Base-by-base conservation (phyloP, 2,329 filamentous ascomycete genomes). In the Bipolaris victoriae region DNA sequence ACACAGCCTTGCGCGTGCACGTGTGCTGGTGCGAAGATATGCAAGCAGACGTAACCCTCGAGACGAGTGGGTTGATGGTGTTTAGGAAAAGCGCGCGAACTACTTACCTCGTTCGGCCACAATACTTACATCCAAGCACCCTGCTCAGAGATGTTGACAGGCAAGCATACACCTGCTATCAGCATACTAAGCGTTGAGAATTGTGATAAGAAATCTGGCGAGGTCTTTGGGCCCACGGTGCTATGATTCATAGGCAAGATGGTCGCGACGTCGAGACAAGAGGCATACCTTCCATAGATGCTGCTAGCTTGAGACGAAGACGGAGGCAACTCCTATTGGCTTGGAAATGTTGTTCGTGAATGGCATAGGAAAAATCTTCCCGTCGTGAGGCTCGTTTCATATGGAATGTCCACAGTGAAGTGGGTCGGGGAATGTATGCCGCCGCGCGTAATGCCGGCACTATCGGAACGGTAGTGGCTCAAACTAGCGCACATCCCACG, bases 381-480 rank as follows among this genome's bases (percentile, higher is more conserved):
- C 9, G 33, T 24, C 9, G 18, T 24, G 7, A 13, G 46, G 9
- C 33, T 26, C 46, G 46, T 39, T 49, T 39, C 46, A 49, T 5
- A 37, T 39, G 45, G 15, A 10, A 26, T 39, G 20, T 7, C 33
- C 33, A 36, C 33, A 9, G 44, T 13, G 29, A 45, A 47, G 31
- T 39, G 46, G 46, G 46, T 6, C 33, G 46, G 46, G 31, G 46
- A 36, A 36, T 24, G 6, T 36, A 26, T 37, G 35, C 46, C 46
- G 35, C 46, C 33, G 35, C 46, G 46, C 33, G 33, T 15, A 15
- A 35, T 39, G 22, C 46, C 46, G 46, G 33, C 46, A 49, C 46
- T 39, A 48, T 13, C 31, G 45, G 29, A 4, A 31, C 45, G 45
- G 29, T 20, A 46, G 44, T 46, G 44, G 44, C 44, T 22, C 18